Base-by-base conservation (phyloP, 768 basidiomycete species). In the Phylloporus sp. region DNA sequence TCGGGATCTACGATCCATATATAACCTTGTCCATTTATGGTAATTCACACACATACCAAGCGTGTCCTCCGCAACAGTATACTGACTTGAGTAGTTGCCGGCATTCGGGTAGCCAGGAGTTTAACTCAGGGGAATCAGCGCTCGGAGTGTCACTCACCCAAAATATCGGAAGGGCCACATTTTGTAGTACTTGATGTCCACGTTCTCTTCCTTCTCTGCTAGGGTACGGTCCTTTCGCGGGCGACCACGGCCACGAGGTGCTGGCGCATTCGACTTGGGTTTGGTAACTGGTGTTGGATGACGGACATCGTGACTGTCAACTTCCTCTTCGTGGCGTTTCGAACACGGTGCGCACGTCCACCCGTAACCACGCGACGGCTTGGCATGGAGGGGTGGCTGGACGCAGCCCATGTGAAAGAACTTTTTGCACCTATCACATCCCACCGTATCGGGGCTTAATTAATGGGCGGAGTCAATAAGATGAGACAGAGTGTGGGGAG, bases 341-440 rank as follows among this genome's bases (percentile, higher is more conserved):
- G 93, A 88, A 68, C 95, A 98, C 1, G 93, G 91, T 0, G 91
- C 90, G 62, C 95, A 98, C 10, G 93, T 92, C 95, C 95, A 98
- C 20, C 91, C 92, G 71, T 97, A 98, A 40, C 95, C 95, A 56
- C 92, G 83, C 22, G 93, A 91, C 13, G 95, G 95, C 69, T 97
- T 97, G 2, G 88, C 87, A 16, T 79, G 74, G 8, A 98, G 73
- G 3, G 95, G 95, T 22, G 95, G 95, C 57, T 91, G 87, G 47
- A 97, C 88, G 66, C 95, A 98, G 51, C 77, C 69, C 88, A 97
- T 95, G 70, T 98, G 95, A 73, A 94, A 98, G 72, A 85, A 89
- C 49, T 82, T 82, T 73, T 93, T 91, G 79, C 95, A 98, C 42
- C 86, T 78, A 66, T 91, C 90, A 73, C 92, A 95, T 65, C 85